Conservation (phyloP, 441 rosid species). For the Bocquillonia castaneifolia region DNA sequence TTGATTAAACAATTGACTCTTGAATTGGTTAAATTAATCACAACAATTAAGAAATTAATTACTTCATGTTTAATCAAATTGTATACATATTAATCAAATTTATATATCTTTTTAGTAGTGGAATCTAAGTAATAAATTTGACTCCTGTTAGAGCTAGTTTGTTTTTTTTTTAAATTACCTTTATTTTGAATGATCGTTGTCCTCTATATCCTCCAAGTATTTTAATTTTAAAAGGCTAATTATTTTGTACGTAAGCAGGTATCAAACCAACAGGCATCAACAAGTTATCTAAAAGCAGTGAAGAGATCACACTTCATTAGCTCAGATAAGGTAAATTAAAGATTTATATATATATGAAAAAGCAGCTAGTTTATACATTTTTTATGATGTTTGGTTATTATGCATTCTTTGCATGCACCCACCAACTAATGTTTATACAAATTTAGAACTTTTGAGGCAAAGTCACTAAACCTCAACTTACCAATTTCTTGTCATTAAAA, state of each 20-base stretch:
- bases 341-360: too few relatives aligned
- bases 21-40: too few relatives aligned
- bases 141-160: too few relatives aligned
- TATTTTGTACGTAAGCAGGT: conserved; percentile 37
- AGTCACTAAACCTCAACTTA: not conserved
- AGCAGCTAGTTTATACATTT: too few relatives aligned
- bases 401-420: not conserved
- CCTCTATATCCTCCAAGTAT: not conserved
- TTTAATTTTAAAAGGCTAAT: not conserved
- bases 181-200: not conserved
- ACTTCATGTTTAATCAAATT: too few relatives aligned
- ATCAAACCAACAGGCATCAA: conserved; percentile 69
- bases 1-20: too few relatives aligned
- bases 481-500: not conserved
- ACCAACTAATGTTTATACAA: not conserved
- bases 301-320: conserved; percentile 84
- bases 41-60: too few relatives aligned
- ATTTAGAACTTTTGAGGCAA: not conserved
- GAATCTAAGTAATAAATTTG: too few relatives aligned
- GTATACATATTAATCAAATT: too few relatives aligned
- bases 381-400: too few relatives aligned
- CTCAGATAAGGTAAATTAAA: conserved; percentile 70
- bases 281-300: conserved; percentile 70
- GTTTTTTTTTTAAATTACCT: too few relatives aligned
- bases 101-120: too few relatives aligned